These are phyloP conservation scores for Macrocybe gigantea DNA, from an alignment of 768 basidiomycete species.

Conservation along the genomic window DNA sequence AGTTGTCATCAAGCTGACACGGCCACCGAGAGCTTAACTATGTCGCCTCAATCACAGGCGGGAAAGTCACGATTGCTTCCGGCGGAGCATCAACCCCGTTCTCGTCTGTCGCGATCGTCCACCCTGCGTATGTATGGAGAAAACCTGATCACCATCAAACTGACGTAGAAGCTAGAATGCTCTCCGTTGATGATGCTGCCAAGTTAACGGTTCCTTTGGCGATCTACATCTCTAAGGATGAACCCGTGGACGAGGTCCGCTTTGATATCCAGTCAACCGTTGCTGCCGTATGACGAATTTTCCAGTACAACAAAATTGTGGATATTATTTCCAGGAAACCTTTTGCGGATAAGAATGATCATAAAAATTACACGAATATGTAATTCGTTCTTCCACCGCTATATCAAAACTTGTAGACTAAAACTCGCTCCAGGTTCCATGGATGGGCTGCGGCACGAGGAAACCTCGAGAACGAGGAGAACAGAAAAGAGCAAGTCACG, in stretches of 20 bases:
- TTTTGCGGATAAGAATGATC: conserved; percentile 41
- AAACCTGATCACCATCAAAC: neutral
- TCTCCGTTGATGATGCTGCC: conserved; percentile 43
- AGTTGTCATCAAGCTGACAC: conserved; percentile 1
- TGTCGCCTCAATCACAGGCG: conserved; percentile 24
- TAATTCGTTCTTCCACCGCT: conserved; percentile 13
- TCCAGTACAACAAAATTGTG: conserved; percentile 44
- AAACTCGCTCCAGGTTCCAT: conserved; percentile 37
- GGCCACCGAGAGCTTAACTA: neutral
- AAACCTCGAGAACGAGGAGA: conserved; percentile 48
- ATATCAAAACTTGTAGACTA: conserved; percentile 1
- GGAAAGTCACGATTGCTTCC: conserved; percentile 40
- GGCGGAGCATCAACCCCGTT: conserved; percentile 37
- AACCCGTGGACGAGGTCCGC: conserved; percentile 49
- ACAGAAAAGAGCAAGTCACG: conserved; percentile 43
- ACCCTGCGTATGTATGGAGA: conserved; percentile 45
- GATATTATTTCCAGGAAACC: conserved; percentile 43
- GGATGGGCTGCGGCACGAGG: conserved; percentile 63
- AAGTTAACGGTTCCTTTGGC: conserved; percentile 47
- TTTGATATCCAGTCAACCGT: neutral
- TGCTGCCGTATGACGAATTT: neutral
- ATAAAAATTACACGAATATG: conserved; percentile 45
- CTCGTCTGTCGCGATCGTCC: conserved; percentile 43
- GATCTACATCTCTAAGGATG: conserved; percentile 54
- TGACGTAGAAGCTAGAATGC: conserved; percentile 32